These are phyloP conservation scores for Teunomyces panamensis DNA, from an alignment of 805 yeast species.

Conservation along the genomic window DNA sequence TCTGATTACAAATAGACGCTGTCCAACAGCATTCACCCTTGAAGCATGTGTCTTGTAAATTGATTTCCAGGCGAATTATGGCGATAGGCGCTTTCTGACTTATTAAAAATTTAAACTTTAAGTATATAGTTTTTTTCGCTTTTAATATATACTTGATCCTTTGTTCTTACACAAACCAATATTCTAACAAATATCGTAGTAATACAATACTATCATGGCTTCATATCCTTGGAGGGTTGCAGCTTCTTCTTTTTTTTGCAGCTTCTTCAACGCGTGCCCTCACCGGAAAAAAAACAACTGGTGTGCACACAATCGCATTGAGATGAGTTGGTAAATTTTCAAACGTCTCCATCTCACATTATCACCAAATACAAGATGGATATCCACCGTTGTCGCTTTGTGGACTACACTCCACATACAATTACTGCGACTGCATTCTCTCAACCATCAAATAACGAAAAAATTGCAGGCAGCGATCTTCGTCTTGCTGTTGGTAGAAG, in stretches of 20 bases:
- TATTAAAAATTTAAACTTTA: background rate
- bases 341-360: constrained; percentile 1
- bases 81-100: too few relatives aligned
- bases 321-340: constrained; percentile 11
- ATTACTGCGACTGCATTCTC: constrained; percentile 82
- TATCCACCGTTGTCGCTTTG: constrained; percentile 88
- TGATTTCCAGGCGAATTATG: background rate
- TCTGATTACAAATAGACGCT: background rate
- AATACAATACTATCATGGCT: too few relatives aligned
- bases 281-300: background rate
- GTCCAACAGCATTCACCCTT: background rate
- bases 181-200: too few relatives aligned
- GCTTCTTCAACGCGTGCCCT: constrained; percentile 1
- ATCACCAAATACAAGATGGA: constrained; percentile 43
- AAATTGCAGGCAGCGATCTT: constrained; percentile 45
- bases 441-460: constrained; percentile 46
- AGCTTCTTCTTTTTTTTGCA: background rate
- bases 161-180: background rate
- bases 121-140: background rate
- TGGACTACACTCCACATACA: constrained; percentile 81
- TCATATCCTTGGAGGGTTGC: background rate
- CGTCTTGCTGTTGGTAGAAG: constrained; percentile 89
- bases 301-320: background rate
- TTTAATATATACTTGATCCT: background rate
- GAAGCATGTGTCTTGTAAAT: background rate